Percentiles rank a stretch among this genome's conserved stretches.
Evolutionary conservation across 495 filamentous ascomycete species (phyloP).

Genomic region (Rhypophila decipiens): DNA sequence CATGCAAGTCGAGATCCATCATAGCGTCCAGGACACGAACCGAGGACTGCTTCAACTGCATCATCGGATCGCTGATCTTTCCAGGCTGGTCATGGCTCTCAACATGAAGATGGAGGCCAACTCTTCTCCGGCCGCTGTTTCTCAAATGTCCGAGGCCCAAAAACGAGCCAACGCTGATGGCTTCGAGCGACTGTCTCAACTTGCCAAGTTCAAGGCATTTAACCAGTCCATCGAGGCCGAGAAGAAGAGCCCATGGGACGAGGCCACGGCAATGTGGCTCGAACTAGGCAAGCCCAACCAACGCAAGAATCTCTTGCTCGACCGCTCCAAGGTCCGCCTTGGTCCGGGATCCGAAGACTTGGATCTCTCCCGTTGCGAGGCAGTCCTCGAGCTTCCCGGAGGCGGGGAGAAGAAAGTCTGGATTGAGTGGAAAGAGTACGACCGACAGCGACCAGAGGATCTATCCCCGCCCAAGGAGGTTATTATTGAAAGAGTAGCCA

Average conservation of each 20-base stretch:
- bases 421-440: constrained; percentile 45
- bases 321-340: constrained; percentile 24
- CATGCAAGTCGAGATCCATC: constrained; percentile 38
- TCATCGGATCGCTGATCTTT: constrained; percentile 34
- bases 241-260: constrained; percentile 21
- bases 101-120: constrained; percentile 25
- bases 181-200: constrained; percentile 30
- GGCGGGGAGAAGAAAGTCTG: constrained; percentile 28
- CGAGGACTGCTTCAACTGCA: constrained; percentile 38
- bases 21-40: constrained; percentile 41
- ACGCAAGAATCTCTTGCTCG: constrained; percentile 24
- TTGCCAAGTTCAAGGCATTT: constrained; percentile 45
- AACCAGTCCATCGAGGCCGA: constrained; percentile 35
- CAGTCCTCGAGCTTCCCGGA: constrained; percentile 19
- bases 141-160: constrained; percentile 22
- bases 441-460: constrained; percentile 25
- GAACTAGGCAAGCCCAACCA: constrained; percentile 25
- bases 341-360: constrained; percentile 20
- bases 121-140: constrained; percentile 8
- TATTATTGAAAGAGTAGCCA: constrained; percentile 30
- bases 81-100: constrained; percentile 33
- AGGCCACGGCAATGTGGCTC: constrained; percentile 24
- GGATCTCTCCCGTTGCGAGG: constrained; percentile 30
- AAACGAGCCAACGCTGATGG: constrained; percentile 26
- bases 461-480: constrained; percentile 24